Evolutionary conservation across 148 eudicot genomes (phyloP).

Genomic region (Spergularia marina): DNA sequence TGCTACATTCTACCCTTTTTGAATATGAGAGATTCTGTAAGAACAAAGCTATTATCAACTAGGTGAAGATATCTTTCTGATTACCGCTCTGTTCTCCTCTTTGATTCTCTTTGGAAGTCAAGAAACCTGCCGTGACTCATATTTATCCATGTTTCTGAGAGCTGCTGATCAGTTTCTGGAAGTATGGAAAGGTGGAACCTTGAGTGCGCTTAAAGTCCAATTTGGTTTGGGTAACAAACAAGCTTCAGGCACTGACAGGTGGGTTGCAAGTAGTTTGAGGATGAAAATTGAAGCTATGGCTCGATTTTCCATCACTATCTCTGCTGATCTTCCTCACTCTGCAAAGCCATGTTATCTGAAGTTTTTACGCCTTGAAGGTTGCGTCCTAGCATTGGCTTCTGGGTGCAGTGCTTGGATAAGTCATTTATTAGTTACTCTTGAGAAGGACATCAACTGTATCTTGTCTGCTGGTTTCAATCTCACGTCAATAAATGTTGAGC

Average conservation of each 20-base stretch:
- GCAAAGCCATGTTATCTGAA: background rate
- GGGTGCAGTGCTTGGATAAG: conserved; percentile 12
- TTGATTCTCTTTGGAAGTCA: conserved; percentile 2
- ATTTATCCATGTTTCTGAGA: conserved; percentile 5
- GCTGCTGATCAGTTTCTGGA: conserved; percentile 11
- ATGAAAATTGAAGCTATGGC: background rate
- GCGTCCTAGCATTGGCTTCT: background rate
- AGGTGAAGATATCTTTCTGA: conserved; percentile 12
- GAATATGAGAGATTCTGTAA: background rate
- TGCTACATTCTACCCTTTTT: conserved; percentile 7
- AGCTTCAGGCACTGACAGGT: conserved; percentile 6
- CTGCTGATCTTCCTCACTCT: background rate
- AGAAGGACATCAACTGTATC: background rate
- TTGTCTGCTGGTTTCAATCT: background rate
- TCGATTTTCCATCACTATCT: background rate
- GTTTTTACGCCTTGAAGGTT: background rate
- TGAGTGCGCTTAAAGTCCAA: background rate
- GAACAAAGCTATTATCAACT: background rate
- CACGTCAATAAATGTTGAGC: background rate
- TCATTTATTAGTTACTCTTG: background rate
- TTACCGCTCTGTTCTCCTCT: conserved; percentile 11
- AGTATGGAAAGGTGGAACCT: background rate
- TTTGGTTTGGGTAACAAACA: background rate
- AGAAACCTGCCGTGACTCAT: too few species aligned
- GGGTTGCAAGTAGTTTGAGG: conserved; percentile 9